Evolutionary conservation across 495 filamentous ascomycete genomes (phyloP).

Genomic region (Rusavskia elegans): DNA sequence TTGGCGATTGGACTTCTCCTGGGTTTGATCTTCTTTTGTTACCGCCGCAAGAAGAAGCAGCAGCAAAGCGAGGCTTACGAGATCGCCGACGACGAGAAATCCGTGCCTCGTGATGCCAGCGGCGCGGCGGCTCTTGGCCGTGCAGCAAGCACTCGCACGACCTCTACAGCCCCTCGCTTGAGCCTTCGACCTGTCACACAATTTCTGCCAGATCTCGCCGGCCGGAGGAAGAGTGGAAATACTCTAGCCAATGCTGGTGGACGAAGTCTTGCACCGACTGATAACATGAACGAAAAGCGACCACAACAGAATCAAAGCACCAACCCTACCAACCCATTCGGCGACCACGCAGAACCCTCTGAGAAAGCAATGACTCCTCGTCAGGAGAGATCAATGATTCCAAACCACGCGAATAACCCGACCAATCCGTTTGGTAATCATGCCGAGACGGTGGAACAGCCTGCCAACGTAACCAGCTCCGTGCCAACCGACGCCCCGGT

Average conservation of each 20-base stretch:
- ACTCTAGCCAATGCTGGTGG: constrained; percentile 16
- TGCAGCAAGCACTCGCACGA: constrained; percentile 28
- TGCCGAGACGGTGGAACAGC: constrained; percentile 23
- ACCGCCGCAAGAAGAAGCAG: constrained; percentile 44
- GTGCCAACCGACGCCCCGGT: constrained; percentile 2
- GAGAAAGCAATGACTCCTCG: not conserved
- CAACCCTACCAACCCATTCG: constrained; percentile 21
- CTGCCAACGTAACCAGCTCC: constrained; percentile 2
- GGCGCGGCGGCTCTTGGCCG: constrained; percentile 19
- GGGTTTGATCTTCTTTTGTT: constrained; percentile 45
- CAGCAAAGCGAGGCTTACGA: constrained; percentile 27
- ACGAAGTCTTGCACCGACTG: constrained; percentile 5
- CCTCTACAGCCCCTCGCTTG: constrained; percentile 50
- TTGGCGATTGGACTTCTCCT: constrained; percentile 46
- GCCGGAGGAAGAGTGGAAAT: constrained; percentile 24
- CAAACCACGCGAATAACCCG: constrained; percentile 31
- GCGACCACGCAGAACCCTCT: constrained; percentile 2
- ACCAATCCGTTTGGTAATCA: constrained; percentile 38
- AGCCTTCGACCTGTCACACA: constrained; percentile 80
- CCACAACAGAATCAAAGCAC: constrained; percentile 13
- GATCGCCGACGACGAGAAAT: constrained; percentile 41
- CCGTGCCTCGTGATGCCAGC: constrained; percentile 16
- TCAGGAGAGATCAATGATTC: not conserved
- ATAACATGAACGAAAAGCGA: constrained; percentile 16
- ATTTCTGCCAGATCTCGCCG: constrained; percentile 55